Conservation (phyloP, 2,329 filamentous ascomycete genomes). For the Fusarium concolor region DNA sequence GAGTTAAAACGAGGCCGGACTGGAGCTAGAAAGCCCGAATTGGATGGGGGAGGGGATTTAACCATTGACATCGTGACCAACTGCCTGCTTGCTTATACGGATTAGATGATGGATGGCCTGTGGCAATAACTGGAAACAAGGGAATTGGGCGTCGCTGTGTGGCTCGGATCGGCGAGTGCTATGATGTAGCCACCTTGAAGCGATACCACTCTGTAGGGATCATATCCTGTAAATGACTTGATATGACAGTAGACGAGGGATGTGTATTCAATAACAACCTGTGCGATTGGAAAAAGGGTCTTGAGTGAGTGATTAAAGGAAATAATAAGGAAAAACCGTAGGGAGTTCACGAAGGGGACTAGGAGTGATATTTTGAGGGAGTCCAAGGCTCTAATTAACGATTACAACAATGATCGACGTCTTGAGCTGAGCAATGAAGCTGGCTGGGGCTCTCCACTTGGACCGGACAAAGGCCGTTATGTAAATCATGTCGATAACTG, state of each 20-base stretch:
- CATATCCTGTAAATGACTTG: conserved; percentile 37
- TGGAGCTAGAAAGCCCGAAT: conserved; percentile 36
- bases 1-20: conserved; percentile 64
- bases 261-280: conserved; percentile 11
- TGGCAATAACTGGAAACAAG: conserved; percentile 32
- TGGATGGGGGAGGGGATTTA: conserved; percentile 37
- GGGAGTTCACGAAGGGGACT: conserved; percentile 8
- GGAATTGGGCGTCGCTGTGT: conserved; percentile 25
- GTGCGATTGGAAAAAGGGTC: conserved; percentile 8
- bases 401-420: conserved; percentile 35
- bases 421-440: conserved; percentile 29
- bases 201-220: conserved; percentile 42
- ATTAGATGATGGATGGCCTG: conserved; percentile 27
- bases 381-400: conserved; percentile 31
- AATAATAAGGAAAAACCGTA: neutral
- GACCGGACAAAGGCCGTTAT: conserved; percentile 17
- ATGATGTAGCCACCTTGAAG: conserved; percentile 46
- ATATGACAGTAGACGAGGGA: conserved; percentile 13
- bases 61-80: conserved; percentile 36
- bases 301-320: neutral
- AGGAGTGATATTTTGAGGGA: conserved; percentile 6
- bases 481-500: conserved; percentile 29
- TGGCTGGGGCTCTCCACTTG: conserved; percentile 29
- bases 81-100: conserved; percentile 10
- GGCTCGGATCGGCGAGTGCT: conserved; percentile 42